These are phyloP conservation scores for Yamadazyma songkhlaensis DNA, from an alignment of 1,139 yeast genomes.

Conservation along the genomic window DNA sequence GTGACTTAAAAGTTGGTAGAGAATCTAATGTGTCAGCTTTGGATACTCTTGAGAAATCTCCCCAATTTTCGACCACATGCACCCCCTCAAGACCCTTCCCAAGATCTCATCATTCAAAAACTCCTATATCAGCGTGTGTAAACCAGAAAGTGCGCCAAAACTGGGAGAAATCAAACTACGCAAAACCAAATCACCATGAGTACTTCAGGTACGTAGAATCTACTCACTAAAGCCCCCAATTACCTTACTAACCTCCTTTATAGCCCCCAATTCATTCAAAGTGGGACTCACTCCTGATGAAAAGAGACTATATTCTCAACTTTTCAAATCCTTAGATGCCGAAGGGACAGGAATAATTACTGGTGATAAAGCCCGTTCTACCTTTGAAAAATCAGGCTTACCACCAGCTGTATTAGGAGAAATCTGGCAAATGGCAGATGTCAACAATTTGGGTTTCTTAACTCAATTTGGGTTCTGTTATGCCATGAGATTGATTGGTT, in stretches of 20 bases:
- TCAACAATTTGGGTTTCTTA: constrained; percentile 78
- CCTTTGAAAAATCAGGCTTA: constrained; percentile 84
- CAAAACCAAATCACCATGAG: constrained; percentile 1
- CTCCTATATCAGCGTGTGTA: constrained; percentile 1
- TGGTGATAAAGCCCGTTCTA: constrained; percentile 83
- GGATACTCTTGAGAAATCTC: too few species aligned
- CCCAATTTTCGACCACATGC: too few species aligned
- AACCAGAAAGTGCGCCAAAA: constrained; percentile 1
- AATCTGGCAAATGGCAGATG: constrained; percentile 92
- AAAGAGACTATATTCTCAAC: constrained; percentile 64
- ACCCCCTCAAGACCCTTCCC: too few species aligned
- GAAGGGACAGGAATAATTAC: constrained; percentile 81
- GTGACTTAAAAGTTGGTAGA: too few species aligned
- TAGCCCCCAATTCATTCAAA: constrained; percentile 26
- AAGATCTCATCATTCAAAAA: background rate
- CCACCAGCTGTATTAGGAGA: constrained; percentile 80
- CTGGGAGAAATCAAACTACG: background rate
- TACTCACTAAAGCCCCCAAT: too few species aligned
- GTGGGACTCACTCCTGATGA: constrained; percentile 75
- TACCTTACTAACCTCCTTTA: background rate
- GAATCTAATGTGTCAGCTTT: too few species aligned
- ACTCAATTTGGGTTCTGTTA: constrained; percentile 78
- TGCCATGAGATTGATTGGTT: constrained; percentile 88
- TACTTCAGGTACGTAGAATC: constrained; percentile 1
- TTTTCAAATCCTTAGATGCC: constrained; percentile 77